Evolutionary conservation across 345 rosid genomes (phyloP).

Genomic region (Brassica juncea): DNA sequence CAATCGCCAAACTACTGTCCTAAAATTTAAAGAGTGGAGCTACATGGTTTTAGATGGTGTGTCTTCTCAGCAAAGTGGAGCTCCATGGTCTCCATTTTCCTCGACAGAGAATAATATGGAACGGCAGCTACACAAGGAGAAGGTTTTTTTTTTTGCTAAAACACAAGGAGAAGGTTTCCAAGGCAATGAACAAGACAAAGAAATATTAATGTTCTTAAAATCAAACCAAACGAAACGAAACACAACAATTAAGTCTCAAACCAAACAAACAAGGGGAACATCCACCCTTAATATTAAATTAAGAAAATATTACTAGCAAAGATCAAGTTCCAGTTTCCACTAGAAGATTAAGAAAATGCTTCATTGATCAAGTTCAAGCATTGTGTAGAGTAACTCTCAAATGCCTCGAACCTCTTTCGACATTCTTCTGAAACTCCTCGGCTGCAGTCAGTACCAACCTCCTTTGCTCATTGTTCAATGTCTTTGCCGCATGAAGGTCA

Average conservation of each 20-base stretch:
- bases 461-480: not conserved
- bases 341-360: not conserved
- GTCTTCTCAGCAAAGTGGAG: not conserved
- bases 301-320: not conserved
- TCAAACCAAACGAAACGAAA: not conserved
- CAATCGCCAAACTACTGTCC: not conserved
- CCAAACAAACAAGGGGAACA: not conserved
- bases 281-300: not conserved
- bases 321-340: not conserved
- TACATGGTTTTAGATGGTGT: not conserved
- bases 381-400: slow-evolving; percentile 13
- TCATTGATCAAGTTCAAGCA: slow-evolving; percentile 7
- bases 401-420: slow-evolving; percentile 5
- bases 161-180: not conserved
- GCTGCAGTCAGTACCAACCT: not conserved
- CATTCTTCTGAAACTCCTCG: not conserved
- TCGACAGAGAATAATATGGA: not conserved
- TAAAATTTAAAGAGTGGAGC: not conserved
- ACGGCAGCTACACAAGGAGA: not conserved
- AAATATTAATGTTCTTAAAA: not conserved
- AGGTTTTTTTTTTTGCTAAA: not conserved
- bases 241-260: not conserved
- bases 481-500: slow-evolving; percentile 25
- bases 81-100: not conserved
- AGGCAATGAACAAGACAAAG: slow-evolving; percentile 12